Conservation (phyloP, 208 protist genomes). For the Angomonas ambiguus region DNA sequence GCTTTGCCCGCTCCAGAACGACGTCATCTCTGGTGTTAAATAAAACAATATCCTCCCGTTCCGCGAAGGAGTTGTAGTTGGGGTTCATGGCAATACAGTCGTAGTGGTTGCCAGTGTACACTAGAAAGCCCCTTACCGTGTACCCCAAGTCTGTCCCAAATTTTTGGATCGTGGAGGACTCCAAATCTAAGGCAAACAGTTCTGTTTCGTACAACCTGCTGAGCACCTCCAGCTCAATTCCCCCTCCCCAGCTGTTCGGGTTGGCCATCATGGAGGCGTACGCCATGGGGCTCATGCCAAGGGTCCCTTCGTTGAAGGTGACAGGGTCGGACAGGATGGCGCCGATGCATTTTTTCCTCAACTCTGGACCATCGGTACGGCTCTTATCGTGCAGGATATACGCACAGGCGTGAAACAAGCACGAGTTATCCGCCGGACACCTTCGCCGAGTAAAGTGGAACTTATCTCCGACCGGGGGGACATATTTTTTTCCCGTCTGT, state of each 20-base stretch:
- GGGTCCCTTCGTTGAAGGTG: conserved; percentile 60
- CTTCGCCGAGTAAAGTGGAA: conserved; percentile 83
- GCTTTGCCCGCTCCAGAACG: conserved; percentile 61
- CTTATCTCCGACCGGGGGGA: conserved; percentile 63
- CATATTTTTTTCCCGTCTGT: conserved; percentile 59
- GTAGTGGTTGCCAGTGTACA: conserved; percentile 94
- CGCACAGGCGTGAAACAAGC: conserved; percentile 91
- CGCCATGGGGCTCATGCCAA: conserved; percentile 53
- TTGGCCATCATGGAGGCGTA: conserved; percentile 77
- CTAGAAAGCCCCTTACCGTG: conserved; percentile 76
- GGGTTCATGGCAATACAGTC: conserved; percentile 89
- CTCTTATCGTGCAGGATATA: conserved; percentile 90
- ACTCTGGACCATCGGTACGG: conserved; percentile 48
- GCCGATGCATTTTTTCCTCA: conserved; percentile 79
- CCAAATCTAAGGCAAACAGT: conserved; percentile 85
- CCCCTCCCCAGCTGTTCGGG: conserved; percentile 89
- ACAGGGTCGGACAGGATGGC: conserved; percentile 67
- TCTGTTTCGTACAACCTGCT: conserved; percentile 81
- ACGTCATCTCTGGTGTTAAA: conserved; percentile 80
- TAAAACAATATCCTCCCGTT: conserved; percentile 81
- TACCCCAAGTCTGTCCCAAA: conserved; percentile 86
- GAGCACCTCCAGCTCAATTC: conserved; percentile 90
- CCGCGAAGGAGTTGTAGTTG: conserved; percentile 53
- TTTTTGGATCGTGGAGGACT: conserved; percentile 65
- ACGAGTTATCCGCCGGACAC: conserved; percentile 93